Conservation (phyloP, 495 filamentous ascomycete species). For the Xylaria intraflava region DNA sequence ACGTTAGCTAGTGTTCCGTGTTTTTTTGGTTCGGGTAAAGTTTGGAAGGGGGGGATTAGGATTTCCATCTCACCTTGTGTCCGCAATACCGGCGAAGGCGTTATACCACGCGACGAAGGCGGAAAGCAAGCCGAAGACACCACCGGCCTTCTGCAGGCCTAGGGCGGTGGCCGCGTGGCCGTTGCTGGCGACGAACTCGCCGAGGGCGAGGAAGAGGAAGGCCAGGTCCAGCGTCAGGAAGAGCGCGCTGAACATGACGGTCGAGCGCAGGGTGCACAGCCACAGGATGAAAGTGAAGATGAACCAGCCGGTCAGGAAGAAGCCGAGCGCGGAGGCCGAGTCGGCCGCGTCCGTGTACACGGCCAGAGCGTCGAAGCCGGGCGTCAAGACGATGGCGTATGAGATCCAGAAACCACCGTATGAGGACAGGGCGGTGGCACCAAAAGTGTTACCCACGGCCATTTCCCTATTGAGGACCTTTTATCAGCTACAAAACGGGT, state of each 20-base stretch:
- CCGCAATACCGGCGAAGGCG: slow-evolving; percentile 89
- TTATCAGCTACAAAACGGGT: not conserved
- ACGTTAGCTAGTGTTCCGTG: slow-evolving; percentile 8
- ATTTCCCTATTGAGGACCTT: slow-evolving; percentile 67
- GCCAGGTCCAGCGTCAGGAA: slow-evolving; percentile 92
- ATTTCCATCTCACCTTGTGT: slow-evolving; percentile 57
- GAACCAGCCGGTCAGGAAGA: slow-evolving; percentile 93
- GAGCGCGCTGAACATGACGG: slow-evolving; percentile 90
- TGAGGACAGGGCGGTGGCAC: slow-evolving; percentile 91
- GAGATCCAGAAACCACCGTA: slow-evolving; percentile 98
- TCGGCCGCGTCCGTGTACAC: slow-evolving; percentile 35
- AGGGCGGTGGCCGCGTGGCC: slow-evolving; percentile 13
- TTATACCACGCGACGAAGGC: slow-evolving; percentile 97
- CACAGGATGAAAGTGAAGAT: slow-evolving; percentile 92
- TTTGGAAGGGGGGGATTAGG: not conserved
- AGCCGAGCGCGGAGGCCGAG: slow-evolving; percentile 59
- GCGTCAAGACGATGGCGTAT: slow-evolving; percentile 82
- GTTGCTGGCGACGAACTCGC: slow-evolving; percentile 50
- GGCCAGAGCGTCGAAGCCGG: slow-evolving; percentile 58
- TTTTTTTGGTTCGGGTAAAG: not conserved
- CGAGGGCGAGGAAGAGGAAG: slow-evolving; percentile 80
- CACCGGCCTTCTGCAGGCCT: slow-evolving; percentile 67
- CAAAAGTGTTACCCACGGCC: slow-evolving; percentile 96
- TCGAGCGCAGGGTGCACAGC: slow-evolving; percentile 85
- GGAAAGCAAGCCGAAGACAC: slow-evolving; percentile 79